These are phyloP conservation scores for Cotoneaster glaucophyllus DNA, from an alignment of 306 rosid genomes.

Conservation along the genomic window DNA sequence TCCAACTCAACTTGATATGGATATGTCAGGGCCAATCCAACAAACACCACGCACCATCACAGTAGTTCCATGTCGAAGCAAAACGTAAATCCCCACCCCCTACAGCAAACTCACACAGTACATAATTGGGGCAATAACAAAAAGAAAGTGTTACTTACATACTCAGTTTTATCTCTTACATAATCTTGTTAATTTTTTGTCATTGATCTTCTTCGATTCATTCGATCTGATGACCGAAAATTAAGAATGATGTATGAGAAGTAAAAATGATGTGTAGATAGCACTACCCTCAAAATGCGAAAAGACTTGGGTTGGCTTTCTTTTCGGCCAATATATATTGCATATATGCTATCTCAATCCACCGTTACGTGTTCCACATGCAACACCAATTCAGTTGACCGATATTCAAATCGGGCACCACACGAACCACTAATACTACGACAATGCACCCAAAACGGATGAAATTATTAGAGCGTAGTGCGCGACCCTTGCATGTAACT, in stretches of 20 bases:
- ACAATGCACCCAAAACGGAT: neutral
- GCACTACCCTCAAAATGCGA: too few relatives aligned
- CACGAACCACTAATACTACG: neutral
- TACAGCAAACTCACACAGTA: neutral
- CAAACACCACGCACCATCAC: neutral
- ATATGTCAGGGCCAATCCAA: neutral
- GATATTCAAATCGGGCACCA: neutral
- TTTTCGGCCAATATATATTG: neutral
- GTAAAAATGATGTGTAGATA: too few relatives aligned
- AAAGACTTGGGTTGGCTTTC: neutral
- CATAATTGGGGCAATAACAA: neutral
- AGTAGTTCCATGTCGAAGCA: neutral
- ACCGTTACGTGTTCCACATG: neutral
- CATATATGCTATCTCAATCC: neutral
- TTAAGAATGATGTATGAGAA: too few relatives aligned
- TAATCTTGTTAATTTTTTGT: too few relatives aligned
- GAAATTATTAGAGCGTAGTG: neutral
- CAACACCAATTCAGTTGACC: neutral
- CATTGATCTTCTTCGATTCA: too few relatives aligned
- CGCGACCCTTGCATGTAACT: neutral
- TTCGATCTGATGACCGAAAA: accelerated
- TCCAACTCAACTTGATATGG: neutral
- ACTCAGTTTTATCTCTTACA: too few relatives aligned
- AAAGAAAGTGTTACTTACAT: too few relatives aligned
- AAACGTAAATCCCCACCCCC: neutral